Evolutionary conservation across 2,329 filamentous ascomycete species (phyloP).

Genomic region (Aspergillus ustus): DNA sequence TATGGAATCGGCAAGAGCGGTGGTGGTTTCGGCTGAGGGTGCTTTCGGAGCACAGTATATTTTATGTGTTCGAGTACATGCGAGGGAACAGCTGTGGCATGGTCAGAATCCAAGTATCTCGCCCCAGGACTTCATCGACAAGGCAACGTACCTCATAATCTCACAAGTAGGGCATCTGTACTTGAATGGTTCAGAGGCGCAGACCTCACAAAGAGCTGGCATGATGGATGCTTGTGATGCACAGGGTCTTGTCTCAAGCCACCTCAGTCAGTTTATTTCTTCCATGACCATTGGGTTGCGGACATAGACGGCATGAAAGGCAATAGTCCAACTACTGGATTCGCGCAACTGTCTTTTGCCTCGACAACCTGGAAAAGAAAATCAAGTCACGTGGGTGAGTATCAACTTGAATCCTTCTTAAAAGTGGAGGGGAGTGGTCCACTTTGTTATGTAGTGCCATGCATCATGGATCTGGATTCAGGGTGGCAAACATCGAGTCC

Average conservation of each 20-base stretch:
- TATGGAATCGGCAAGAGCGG: background rate
- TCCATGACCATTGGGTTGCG: conserved; percentile 24
- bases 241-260: conserved; percentile 13
- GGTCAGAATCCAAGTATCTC: conserved; percentile 1
- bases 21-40: background rate
- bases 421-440: background rate
- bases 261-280: conserved; percentile 16
- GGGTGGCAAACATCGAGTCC: background rate
- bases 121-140: background rate
- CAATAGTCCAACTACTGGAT: background rate
- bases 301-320: background rate
- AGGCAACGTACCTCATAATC: conserved; percentile 41
- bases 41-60: conserved; percentile 45
- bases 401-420: too few relatives aligned
- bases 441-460: background rate
- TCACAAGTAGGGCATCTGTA: conserved; percentile 46
- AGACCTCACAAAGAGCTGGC: conserved; percentile 43
- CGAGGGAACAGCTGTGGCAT: conserved; percentile 48
- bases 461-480: background rate
- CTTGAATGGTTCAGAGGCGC: conserved; percentile 41
- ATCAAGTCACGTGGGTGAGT: background rate
- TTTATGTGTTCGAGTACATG: conserved; percentile 52
- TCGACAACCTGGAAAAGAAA: background rate
- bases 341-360: background rate
- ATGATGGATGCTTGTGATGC: conserved; percentile 29